phyloP scores from a whole-genome alignment of 2,329 filamentous ascomycete genomes.

The Clarireedia paspali region DNA sequence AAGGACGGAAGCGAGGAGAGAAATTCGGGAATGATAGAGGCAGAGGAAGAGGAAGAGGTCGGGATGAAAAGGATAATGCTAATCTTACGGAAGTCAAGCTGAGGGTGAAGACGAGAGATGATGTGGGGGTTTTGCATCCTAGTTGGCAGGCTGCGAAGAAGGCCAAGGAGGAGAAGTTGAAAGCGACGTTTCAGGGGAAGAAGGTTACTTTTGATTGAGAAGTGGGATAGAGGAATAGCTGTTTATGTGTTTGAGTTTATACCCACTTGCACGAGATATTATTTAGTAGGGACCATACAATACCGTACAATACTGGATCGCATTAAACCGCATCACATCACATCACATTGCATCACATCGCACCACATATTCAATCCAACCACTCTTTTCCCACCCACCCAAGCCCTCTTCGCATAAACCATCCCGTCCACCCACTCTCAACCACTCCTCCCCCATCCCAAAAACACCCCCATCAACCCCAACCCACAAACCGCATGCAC shows the following conservation, averaged over 20 bases:
- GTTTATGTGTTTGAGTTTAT: too few species aligned
- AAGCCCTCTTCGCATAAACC: background rate
- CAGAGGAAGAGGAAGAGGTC: constrained; percentile 8
- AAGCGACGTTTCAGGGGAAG: constrained; percentile 45
- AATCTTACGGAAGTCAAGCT: constrained; percentile 24
- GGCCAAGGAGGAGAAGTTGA: constrained; percentile 48
- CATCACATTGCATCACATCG: too few species aligned
- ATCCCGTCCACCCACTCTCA: background rate
- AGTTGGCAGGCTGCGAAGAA: constrained; percentile 53
- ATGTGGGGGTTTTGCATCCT: constrained; percentile 49
- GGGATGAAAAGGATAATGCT: constrained; percentile 5
- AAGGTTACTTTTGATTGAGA: constrained; percentile 51
- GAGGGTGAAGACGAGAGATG: constrained; percentile 35
- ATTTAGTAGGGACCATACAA: too few species aligned
- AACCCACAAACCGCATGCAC: constrained; percentile 18
- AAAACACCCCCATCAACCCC: constrained; percentile 2
- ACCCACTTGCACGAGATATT: too few species aligned
- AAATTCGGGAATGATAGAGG: constrained; percentile 9
- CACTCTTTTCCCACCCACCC: background rate
- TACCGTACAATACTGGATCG: too few species aligned
- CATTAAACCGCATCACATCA: too few species aligned
- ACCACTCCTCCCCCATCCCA: background rate
- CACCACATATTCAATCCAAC: background rate
- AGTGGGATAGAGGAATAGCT: background rate
- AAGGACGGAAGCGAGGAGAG: constrained; percentile 23